These are phyloP conservation scores for Sideroxylon spinosum DNA, from an alignment of 179 eudicot genomes.

Conservation along the genomic window DNA sequence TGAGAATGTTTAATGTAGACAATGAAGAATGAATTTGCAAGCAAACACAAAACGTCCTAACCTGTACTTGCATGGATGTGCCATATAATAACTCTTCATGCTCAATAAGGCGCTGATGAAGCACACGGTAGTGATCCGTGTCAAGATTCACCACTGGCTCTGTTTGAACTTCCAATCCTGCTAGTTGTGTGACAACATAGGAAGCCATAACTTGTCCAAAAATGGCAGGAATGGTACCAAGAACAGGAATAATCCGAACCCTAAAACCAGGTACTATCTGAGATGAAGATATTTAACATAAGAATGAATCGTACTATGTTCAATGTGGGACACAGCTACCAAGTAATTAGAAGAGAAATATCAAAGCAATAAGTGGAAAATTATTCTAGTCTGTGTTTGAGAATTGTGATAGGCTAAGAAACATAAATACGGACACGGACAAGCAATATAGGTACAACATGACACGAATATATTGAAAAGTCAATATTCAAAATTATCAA, in stretches of 20 bases:
- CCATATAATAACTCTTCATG: conserved; percentile 87
- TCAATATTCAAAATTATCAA: too few relatives aligned
- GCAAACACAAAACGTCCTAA: conserved; percentile 23
- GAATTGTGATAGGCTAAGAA: too few relatives aligned
- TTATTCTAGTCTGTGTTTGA: not conserved
- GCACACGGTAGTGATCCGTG: conserved; percentile 73
- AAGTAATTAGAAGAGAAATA: not conserved
- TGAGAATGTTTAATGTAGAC: not conserved
- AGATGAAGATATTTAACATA: conserved; percentile 16
- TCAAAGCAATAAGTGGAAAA: not conserved
- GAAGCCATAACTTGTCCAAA: conserved; percentile 99
- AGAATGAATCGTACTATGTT: conserved; percentile 1
- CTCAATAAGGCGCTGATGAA: conserved; percentile 94
- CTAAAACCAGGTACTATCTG: conserved; percentile 98
- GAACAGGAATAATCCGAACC: conserved; percentile 93
- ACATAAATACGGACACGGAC: too few relatives aligned
- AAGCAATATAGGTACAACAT: too few relatives aligned
- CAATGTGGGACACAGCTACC: not conserved
- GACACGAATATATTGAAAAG: too few relatives aligned
- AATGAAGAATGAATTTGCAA: not conserved
- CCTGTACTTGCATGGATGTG: conserved; percentile 77
- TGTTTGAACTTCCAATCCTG: conserved; percentile 67
- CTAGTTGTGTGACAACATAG: conserved; percentile 78
- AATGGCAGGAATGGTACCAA: conserved; percentile 95
- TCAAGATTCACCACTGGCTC: conserved; percentile 92